A percentile compares a stretch with the other conserved stretches of the same genome.
Conservation (phyloP, 148 eudicot genomes). For the Pouteria glomerata region DNA sequence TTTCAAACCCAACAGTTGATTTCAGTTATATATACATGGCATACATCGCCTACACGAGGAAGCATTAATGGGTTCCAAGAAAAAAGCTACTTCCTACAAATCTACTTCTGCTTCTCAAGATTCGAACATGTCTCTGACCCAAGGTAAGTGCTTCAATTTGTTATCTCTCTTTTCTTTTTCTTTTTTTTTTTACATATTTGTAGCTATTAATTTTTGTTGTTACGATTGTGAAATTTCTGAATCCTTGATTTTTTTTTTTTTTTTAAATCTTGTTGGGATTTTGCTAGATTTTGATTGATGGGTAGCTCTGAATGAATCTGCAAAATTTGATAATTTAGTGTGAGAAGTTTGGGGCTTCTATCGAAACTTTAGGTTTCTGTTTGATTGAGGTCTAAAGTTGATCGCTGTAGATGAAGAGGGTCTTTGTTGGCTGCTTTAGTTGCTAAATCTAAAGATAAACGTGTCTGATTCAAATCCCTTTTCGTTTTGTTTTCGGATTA, state of each 20-base stretch:
- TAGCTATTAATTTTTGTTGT: too few species aligned
- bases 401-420: neutral
- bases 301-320: neutral
- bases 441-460: neutral
- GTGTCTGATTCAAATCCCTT: too few species aligned
- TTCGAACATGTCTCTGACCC: conserved; percentile 7
- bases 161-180: neutral
- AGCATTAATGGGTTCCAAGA: conserved; percentile 23
- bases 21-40: too few species aligned
- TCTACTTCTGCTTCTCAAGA: conserved; percentile 17
- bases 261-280: too few species aligned
- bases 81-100: neutral
- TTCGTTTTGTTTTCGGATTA: neutral
- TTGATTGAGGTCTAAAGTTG: neutral
- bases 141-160: neutral
- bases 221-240: too few species aligned
- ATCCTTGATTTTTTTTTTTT: too few species aligned
- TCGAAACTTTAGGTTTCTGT: conserved; percentile 4
- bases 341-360: neutral
- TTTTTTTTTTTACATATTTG: neutral
- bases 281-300: neutral
- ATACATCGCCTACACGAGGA: too few species aligned
- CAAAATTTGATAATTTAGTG: too few species aligned
- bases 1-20: too few species aligned
- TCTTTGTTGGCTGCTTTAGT: neutral